Evolutionary conservation across 371 early-diverging fungal species (phyloP), one percentile per base, ranked within the genome.

Genomic region (Lichtheimia ornata): DNA sequence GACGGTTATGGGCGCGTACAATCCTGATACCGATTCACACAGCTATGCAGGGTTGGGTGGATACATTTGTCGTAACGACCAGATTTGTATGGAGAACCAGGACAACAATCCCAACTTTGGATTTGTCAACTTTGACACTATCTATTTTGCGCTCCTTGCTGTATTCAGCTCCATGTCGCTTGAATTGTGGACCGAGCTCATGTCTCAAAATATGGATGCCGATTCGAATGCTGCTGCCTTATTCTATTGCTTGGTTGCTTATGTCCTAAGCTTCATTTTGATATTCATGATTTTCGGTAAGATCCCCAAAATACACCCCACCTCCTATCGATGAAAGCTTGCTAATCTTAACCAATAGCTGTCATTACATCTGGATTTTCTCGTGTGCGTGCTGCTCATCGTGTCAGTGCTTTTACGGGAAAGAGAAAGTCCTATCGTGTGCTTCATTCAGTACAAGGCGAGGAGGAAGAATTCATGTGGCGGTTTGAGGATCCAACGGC

Each of bases 281-380:
- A 77, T 82, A 5, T 84, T 81, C 50, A 61, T 85, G 44, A 68
- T 85, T 25, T 77, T 85, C 66, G 85, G 85, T 81, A 79, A 55
- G 71, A 22, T n/a, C n/a, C n/a, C n/a, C 30, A 25, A 13, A 11
- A 2, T 2, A 35, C 11, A 35, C 9, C 5, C 35, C 5, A 9
- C 9, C 28, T 15, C 7, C 14, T 53, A 22, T 17, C 22, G 1
- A 22, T 47, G 18, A 9, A 13, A 14, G 49, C 35, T 50, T 14
- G 25, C 22, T n/a, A 42, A 17, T 13, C 30, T n/a, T 18, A 30
- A 5, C 13, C 30, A 43, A 13, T 66, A 81, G 86, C 86, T 58
- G 86, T 83, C 20, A 80, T 85, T 47, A 84, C 86, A 1, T 84
- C 84, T n/a, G 80, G 83, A 6, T 85, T 85, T 61, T 83, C 82